phyloP scores from a whole-genome alignment of 345 rosid genomes.

The Salix caprea region DNA sequence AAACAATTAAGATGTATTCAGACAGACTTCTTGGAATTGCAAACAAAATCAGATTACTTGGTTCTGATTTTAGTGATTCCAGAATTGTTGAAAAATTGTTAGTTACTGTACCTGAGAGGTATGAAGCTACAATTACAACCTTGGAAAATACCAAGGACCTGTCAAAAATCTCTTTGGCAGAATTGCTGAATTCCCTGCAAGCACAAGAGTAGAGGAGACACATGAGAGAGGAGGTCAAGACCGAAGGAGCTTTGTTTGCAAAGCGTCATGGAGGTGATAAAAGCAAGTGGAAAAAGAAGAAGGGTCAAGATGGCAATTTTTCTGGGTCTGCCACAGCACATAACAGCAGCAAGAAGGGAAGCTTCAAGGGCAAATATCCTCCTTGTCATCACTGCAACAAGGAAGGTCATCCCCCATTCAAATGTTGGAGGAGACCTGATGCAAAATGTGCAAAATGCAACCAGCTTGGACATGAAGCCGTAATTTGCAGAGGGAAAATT shows the following conservation, averaged over 20 bases:
- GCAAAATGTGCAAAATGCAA: background rate
- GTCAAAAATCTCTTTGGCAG: background rate
- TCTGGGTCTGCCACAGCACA: rapidly evolving
- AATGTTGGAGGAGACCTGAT: background rate
- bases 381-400: background rate
- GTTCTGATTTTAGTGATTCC: background rate
- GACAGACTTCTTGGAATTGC: background rate
- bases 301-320: background rate
- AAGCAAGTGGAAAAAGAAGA: background rate
- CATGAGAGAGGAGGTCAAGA: background rate
- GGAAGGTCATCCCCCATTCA: background rate
- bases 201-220: background rate
- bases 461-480: background rate
- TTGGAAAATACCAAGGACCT: background rate
- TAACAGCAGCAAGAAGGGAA: background rate
- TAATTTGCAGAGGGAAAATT: too few species aligned
- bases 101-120: background rate
- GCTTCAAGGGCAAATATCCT: background rate
- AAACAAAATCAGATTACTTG: background rate
- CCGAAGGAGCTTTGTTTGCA: background rate
- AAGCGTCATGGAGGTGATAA: background rate
- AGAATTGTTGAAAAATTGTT: background rate
- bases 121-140: background rate
- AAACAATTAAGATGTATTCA: background rate
- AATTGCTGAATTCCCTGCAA: background rate